Conservation (phyloP, 2,329 filamentous ascomycete species). For the Ophiocordyceps robertsii region DNA sequence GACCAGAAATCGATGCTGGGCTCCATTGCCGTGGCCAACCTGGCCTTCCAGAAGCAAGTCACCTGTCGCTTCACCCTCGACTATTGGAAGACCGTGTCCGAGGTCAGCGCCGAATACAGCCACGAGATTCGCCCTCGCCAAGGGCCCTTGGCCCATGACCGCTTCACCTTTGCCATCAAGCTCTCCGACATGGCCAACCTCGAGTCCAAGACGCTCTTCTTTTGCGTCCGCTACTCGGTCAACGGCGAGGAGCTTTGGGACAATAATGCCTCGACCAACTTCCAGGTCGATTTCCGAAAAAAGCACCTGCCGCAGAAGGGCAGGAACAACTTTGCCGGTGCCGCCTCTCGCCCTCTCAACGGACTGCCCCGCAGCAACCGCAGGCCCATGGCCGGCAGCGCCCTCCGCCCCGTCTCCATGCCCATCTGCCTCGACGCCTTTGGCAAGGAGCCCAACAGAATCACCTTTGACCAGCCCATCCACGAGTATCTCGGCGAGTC, state of each 20-base stretch:
- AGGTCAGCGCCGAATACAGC: slow-evolving; percentile 79
- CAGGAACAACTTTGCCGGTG: slow-evolving; percentile 38
- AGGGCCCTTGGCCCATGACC: slow-evolving; percentile 57
- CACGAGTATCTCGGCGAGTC: slow-evolving; percentile 52
- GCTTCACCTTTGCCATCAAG: slow-evolving; percentile 91
- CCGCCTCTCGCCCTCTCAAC: slow-evolving; percentile 34
- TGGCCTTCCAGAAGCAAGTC: slow-evolving; percentile 80
- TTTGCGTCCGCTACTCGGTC: slow-evolving; percentile 81
- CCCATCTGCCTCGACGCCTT: slow-evolving; percentile 59
- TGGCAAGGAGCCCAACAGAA: slow-evolving; percentile 40
- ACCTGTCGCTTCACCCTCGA: slow-evolving; percentile 92
- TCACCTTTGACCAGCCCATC: slow-evolving; percentile 45
- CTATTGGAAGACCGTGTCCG: slow-evolving; percentile 97
- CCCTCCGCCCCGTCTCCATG: slow-evolving; percentile 40
- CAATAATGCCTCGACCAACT: slow-evolving; percentile 79
- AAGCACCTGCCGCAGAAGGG: slow-evolving; percentile 51
- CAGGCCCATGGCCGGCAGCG: slow-evolving; percentile 22
- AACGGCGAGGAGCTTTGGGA: slow-evolving; percentile 87
- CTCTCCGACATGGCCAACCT: slow-evolving; percentile 82
- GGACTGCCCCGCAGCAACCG: slow-evolving; percentile 56
- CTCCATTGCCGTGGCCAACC: slow-evolving; percentile 70
- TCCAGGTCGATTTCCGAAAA: slow-evolving; percentile 86
- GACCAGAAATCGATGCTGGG: slow-evolving; percentile 83
- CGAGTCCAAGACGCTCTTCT: slow-evolving; percentile 81
- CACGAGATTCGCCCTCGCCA: slow-evolving; percentile 61